phyloP scores from a whole-genome alignment of 2,329 filamentous ascomycete species.

The Colletotrichum sp. region DNA sequence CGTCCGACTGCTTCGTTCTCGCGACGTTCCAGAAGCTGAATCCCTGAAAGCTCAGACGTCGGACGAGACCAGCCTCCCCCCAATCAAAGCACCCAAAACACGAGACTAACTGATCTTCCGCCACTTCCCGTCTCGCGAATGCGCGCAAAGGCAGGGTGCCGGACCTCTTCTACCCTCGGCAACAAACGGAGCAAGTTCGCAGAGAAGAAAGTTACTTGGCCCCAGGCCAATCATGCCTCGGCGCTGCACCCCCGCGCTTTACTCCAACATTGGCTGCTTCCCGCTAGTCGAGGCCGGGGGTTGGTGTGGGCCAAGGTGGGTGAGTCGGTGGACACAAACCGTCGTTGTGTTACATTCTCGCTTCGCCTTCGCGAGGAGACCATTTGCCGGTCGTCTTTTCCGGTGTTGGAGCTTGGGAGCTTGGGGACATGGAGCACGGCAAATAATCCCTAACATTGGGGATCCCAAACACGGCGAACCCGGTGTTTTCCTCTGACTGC shows the following conservation, averaged over 20 bases:
- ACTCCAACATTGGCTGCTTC: neutral
- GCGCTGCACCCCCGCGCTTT: neutral
- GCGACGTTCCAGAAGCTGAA: neutral
- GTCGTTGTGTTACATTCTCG: neutral
- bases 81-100: neutral
- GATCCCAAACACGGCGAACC: neutral
- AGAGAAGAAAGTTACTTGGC: neutral
- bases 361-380: neutral
- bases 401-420: neutral
- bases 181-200: neutral
- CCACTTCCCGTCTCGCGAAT: neutral
- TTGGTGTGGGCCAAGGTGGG: neutral
- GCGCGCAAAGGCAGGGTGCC: conserved; percentile 2
- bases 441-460: neutral
- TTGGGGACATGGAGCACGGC: neutral
- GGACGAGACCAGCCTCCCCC: neutral
- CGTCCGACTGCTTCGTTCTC: neutral
- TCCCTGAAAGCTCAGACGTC: neutral
- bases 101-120: neutral
- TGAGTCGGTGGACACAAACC: neutral
- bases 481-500: neutral
- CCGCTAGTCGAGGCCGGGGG: neutral
- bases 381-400: neutral
- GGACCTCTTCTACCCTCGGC: neutral
- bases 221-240: neutral